Base-by-base conservation (phyloP, 345 rosid species). In the Tarenaya hassleriana region DNA sequence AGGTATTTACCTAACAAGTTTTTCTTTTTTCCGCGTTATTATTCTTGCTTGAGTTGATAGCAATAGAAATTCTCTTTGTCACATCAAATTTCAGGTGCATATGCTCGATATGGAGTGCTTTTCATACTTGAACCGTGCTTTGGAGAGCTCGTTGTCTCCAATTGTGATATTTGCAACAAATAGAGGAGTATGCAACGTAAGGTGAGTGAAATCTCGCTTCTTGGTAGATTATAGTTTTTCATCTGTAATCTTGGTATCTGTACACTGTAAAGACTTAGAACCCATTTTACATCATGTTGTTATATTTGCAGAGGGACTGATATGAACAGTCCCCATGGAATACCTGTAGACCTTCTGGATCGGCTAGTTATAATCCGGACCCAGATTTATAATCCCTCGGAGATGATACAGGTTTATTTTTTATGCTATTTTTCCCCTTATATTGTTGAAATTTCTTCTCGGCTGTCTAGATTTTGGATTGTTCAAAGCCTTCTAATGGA, bases 61-160 rank as follows among this genome's bases (percentile, higher is more conserved):
- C 15, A 24, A 45, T 13, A 5, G 49, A 12, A 38, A n/a, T 52
- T 16, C 52, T 33, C 5, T 11, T 12, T 50, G 10, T 41, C 10
- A 17, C 1, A 12, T n/a, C 31, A 50, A 45, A 58, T 12, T 44
- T 47, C 75, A 92, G 97, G 98, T 92, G 27, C 97, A 92, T 65
- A 92, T 88, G 98, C 78, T 92, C 73, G 98, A 92, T 67, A 83
- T 92, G 98, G 97, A 92, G 74, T 92, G 96, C 70, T 92, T 88
- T 63, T 88, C 97, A 0, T 92, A 92, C 73, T 54, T 92, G 60
- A 92, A 92, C 76, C 97, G 98, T 61, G 98, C 98, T 42, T 73
- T 92, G 41, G 98, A 88, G 76, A 92, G 98, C 67, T 85, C 98
- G 1, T 67, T 92, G 33, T 79, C 98, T 39, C 97, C 98, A 29